Conservation (phyloP, 1,284 basidiomycete species). For the Wolfiporia cocos region DNA sequence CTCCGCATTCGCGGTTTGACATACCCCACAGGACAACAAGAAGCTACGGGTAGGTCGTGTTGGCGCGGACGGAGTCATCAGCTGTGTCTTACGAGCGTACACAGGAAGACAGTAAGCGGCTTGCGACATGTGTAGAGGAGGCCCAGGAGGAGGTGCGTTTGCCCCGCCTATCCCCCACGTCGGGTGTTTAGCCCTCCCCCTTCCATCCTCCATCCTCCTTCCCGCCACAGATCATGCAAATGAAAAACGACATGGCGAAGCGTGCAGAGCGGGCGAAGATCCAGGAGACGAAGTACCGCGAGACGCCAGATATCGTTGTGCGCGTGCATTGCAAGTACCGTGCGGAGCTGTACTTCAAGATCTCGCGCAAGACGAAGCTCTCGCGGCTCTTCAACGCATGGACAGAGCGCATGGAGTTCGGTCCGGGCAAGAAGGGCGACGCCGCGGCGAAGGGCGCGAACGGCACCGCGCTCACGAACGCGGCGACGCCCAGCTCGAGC, state of each 20-base stretch:
- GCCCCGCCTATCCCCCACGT: not conserved
- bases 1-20: constrained; percentile 14
- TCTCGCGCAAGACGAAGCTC: constrained; percentile 79
- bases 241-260: constrained; percentile 73
- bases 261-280: constrained; percentile 68
- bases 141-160: constrained; percentile 67
- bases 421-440: constrained; percentile 18
- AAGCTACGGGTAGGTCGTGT: constrained; percentile 58
- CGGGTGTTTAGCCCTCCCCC: constrained; percentile 1
- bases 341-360: constrained; percentile 84
- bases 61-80: constrained; percentile 5
- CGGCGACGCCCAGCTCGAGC: constrained; percentile 24
- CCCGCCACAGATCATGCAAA: constrained; percentile 53
- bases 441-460: constrained; percentile 33
- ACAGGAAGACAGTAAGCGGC: constrained; percentile 76
- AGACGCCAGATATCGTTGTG: constrained; percentile 77
- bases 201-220: constrained; percentile 1
- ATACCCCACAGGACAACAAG: constrained; percentile 65
- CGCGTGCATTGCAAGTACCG: constrained; percentile 82
- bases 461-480: constrained; percentile 41
- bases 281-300: constrained; percentile 70
- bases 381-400: constrained; percentile 77
- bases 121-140: constrained; percentile 73
- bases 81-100: constrained; percentile 13
- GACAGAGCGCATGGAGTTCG: constrained; percentile 75